phyloP scores from a whole-genome alignment of 345 rosid genomes.

The Brassica carinata region DNA sequence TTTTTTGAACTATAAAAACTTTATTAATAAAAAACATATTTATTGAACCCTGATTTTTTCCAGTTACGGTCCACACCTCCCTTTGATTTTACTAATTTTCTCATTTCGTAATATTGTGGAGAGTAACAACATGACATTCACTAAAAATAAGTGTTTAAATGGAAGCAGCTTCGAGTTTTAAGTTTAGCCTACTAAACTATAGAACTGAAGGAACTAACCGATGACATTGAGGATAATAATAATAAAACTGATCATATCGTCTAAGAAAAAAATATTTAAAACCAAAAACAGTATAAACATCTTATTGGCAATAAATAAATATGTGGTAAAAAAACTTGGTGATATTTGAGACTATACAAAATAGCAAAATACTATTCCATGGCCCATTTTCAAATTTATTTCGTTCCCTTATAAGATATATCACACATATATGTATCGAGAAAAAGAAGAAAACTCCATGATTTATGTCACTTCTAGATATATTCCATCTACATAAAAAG shows the following conservation, averaged over 20 bases:
- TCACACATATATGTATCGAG: not conserved
- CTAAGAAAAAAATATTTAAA: not conserved
- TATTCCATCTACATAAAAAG: constrained; percentile 20
- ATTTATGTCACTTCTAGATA: constrained; percentile 27
- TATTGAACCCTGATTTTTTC: constrained; percentile 26
- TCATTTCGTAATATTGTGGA: not conserved
- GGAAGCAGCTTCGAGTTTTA: not conserved
- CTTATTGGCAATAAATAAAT: not conserved
- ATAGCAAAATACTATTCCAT: not conserved
- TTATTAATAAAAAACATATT: constrained; percentile 11
- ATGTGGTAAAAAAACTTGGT: not conserved
- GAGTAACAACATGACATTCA: not conserved
- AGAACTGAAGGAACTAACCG: not conserved
- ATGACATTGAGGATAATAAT: not conserved
- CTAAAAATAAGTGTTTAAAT: not conserved
- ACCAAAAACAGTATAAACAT: not conserved
- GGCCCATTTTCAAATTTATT: not conserved
- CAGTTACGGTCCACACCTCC: not conserved
- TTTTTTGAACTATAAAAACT: not conserved
- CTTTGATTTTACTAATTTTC: constrained; percentile 20
- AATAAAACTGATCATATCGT: not conserved
- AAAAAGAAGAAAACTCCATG: constrained; percentile 23
- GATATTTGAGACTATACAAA: not conserved
- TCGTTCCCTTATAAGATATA: not conserved
- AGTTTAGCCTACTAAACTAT: not conserved